Base-by-base conservation (phyloP, 208 protist genomes). In the Crithidia fasciculata region DNA sequence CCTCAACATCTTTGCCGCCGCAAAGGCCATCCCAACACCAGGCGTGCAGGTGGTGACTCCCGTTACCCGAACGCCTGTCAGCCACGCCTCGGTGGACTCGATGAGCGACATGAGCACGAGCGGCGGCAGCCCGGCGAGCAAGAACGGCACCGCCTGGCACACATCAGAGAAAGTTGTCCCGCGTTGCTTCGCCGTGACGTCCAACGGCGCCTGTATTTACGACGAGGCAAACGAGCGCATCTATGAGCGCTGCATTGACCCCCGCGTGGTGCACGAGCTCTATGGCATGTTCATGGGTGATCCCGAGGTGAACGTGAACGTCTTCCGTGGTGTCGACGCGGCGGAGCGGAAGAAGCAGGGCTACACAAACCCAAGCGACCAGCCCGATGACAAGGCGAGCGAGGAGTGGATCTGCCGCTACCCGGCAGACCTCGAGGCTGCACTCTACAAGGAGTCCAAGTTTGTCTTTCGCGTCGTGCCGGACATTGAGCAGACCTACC, bases 381-480 rank as follows among this genome's bases (percentile, higher is more conserved):
- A 73, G 54, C 61, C 47, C 0, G 80, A 82, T 16, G 87, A 92
- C 72, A 74, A 78, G 62, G 84, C 84, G 4, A 65, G 61, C 3
- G 83, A 90, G 56, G 87, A 90, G 72, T 91, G 86, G 83, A 64
- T 91, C 37, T 80, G 84, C 53, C 85, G 81, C n/a, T 88, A 86
- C 65, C 87, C 76, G 2, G 63, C 60, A 6, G 69, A 84, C 36
- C 72, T 78, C 9, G 85, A 89, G 63, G 88, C 81, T 0, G 73
- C 77, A 36, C 63, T 89, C 40, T 86, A 85, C 70, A 57, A 79
- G 59, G 78, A 85, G 40, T 84, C 77, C n/a, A 70, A 81, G 8
- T 87, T 89, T 37, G 73, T 69, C 47, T 85, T 80, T 19, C 71
- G 84, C 0, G 76, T 88, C 2, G 71, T 84, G 41, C 76, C 87